Conservation (phyloP, 495 filamentous ascomycete species). For the Astrocystis sublimbata region DNA sequence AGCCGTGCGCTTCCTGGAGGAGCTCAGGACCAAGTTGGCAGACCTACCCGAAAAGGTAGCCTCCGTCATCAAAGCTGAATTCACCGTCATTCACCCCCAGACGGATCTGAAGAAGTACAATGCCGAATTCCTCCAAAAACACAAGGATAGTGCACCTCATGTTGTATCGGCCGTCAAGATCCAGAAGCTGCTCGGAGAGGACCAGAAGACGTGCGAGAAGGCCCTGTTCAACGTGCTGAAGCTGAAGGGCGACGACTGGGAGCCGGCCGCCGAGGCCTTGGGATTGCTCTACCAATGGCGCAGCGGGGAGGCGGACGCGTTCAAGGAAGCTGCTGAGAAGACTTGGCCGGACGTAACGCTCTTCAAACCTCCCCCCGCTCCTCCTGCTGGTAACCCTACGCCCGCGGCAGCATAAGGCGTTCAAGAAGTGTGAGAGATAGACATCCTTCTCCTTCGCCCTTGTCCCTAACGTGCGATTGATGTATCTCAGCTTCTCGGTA, state of each 20-base stretch:
- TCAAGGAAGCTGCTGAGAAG: conserved; percentile 61
- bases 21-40: conserved; percentile 56
- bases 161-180: conserved; percentile 63
- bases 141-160: conserved; percentile 64
- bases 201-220: conserved; percentile 59
- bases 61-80: conserved; percentile 65
- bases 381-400: background rate
- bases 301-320: conserved; percentile 56
- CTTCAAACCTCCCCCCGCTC: conserved; percentile 40
- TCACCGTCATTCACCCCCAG: conserved; percentile 59
- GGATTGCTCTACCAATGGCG: conserved; percentile 61
- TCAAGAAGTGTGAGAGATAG: background rate
- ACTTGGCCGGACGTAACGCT: conserved; percentile 72
- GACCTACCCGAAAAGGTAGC: conserved; percentile 59
- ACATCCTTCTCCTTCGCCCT: too few relatives aligned
- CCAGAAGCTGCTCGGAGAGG: conserved; percentile 60
- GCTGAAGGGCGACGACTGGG: conserved; percentile 53
- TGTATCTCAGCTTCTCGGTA: conserved; percentile 1
- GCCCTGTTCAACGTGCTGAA: conserved; percentile 60
- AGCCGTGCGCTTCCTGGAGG: conserved; percentile 65
- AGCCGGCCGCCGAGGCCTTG: conserved; percentile 62
- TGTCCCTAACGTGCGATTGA: conserved; percentile 2
- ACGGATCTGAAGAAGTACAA: conserved; percentile 67
- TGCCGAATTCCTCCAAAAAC: conserved; percentile 60
- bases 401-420: background rate